Base-by-base conservation (phyloP, 768 basidiomycete species). In the Gyrodon lividus region DNA sequence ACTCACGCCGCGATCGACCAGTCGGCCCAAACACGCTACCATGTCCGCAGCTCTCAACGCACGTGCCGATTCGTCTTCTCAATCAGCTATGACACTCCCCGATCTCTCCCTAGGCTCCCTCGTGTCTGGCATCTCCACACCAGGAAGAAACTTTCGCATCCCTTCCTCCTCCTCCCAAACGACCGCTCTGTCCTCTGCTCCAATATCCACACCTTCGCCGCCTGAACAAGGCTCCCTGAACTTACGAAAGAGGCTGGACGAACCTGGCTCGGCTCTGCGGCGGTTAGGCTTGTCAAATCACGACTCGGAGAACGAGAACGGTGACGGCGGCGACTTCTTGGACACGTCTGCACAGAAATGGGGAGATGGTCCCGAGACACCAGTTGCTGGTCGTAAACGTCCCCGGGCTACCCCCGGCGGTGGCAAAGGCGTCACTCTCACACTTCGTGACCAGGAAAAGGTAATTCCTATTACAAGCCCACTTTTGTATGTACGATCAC, bases 361-460 rank as follows among this genome's bases (percentile, higher is more conserved):
- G 73, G 78, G 76, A n/a, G 75, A 73, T 44, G 74, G 68, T 12
- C 74, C 70, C 9, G 81, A 79, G 37, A 81, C 81, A 4, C 81
- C 81, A n/a, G 61, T 72, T 30, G 70, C 74, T 7, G 74, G 79
- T 14, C 68, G 74, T 19, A 81, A 79, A 63, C 76, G 77, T 23
- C 60, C 61, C n/a, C 59, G 70, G 52, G 62, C 49, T n/a, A 61
- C 56, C 16, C 59, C 59, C 6, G 50, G 59, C 12, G 66, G 59
- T 12, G 60, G 64, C 16, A 76, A 70, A 28, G 67, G 67, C 10
- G 71, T 63, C 23, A 71, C 82, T 14, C 79, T 97, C 58, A 96
- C 95, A 0, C 77, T 99, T 13, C 81, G 94, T 7, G 96, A 98
- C 66, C 96, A 99, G 69, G 95, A 98, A 72, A 96, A 98, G 80